These are phyloP conservation scores for Paulinella micropora DNA, from an alignment of 78 protist species.

Conservation along the genomic window DNA sequence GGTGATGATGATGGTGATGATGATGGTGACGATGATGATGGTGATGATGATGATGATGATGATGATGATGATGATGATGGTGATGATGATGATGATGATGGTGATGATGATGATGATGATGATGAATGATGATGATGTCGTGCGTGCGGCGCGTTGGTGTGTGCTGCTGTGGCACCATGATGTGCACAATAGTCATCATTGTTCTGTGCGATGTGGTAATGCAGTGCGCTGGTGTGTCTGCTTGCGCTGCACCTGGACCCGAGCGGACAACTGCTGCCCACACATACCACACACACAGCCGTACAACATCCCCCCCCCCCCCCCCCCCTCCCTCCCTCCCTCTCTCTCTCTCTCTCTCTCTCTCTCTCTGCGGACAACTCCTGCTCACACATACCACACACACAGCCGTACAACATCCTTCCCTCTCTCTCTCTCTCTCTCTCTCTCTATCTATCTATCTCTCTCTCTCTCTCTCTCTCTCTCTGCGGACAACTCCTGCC, in stretches of 20 bases:
- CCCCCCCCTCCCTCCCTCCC: too few relatives aligned
- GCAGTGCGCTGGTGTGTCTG: neutral
- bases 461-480: too few relatives aligned
- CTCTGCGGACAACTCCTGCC: too few relatives aligned
- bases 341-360: too few relatives aligned
- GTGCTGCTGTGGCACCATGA: neutral
- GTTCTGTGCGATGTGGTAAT: neutral
- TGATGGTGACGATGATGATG: neutral
- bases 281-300: too few relatives aligned
- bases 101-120: neutral
- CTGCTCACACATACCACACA: too few relatives aligned
- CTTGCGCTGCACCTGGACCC: neutral
- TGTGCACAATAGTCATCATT: neutral
- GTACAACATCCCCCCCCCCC: too few relatives aligned
- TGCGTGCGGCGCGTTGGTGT: neutral
- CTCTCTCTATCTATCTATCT: too few relatives aligned
- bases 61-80: neutral
- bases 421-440: too few relatives aligned
- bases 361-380: too few relatives aligned
- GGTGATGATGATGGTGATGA: neutral
- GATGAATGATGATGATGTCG: too few relatives aligned
- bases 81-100: neutral
- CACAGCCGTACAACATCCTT: too few relatives aligned
- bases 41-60: neutral
- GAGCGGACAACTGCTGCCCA: neutral